Evolutionary conservation across 2,329 filamentous ascomycete genomes (phyloP), one percentile per base, ranked within the genome.

Genomic region (Lanzia echinophila): DNA sequence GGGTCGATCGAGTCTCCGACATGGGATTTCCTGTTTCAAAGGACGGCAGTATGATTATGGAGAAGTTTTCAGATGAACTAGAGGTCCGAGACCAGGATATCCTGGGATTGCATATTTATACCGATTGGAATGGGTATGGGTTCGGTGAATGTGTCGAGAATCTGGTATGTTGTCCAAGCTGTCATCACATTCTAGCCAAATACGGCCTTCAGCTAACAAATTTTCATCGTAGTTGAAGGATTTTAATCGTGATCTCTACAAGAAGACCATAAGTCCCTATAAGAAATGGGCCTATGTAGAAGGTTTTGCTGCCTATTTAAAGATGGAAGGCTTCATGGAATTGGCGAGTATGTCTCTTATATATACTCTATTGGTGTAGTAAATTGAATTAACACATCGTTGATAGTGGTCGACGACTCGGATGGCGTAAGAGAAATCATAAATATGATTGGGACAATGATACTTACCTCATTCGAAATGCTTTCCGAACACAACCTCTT

Each of bases 361-460:
- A 10, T 17, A 34, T 3, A 46, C 39, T 34, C 15, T 13, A 19
- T 39, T 4, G 17, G 13, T 12, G 28, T 7, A 13, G 6, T 13
- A n/a, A 52, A 15, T 11, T 38, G 55, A 22, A 53, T 43, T 12
- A n/a, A 22, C 24, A 6, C 17, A 4, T 22, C 20, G 24, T 28
- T 13, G 17, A n/a, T 22, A 60, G 60, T 36, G 12, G 61, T 56
- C 36, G 58, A 64, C 13, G 56, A 62, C 39, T 50, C 56, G 31
- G 31, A 54, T 0, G 24, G 57, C 3, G 47, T 56, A 2, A 36
- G n/a, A n/a, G 56, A 52, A 15, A 54, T 59, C 11, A 58, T 74
- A 10, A 71, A 78, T 56, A 81, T 81, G 77, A 74, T 79, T 71
- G 74, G 81, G 56, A 74, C 79, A 66, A 81, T 81, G 65, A 66